phyloP scores from a whole-genome alignment of 164 flowering plant species.

The Magnolia kwangsiensis region DNA sequence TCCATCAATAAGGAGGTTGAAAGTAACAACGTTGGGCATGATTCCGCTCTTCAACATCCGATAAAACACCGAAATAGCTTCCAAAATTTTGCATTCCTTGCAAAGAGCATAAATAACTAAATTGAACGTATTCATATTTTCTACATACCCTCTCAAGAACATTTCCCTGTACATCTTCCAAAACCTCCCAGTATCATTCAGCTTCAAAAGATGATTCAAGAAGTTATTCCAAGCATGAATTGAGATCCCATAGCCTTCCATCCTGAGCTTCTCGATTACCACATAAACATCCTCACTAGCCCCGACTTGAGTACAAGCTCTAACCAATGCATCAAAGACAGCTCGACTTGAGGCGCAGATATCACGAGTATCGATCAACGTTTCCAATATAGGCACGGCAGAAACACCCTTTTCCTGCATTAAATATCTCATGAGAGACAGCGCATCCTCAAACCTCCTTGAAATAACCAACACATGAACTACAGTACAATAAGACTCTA shows the following conservation, averaged over 20 bases:
- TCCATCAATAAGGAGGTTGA: conserved; percentile 47
- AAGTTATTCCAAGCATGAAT: conserved; percentile 51
- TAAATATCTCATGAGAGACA: conserved; percentile 27
- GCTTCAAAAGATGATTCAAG: conserved; percentile 37
- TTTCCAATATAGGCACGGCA: conserved; percentile 25
- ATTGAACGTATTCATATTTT: conserved; percentile 41
- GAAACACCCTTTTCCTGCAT: conserved; percentile 17
- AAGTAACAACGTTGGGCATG: conserved; percentile 38
- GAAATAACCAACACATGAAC: conserved; percentile 27
- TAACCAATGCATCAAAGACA: conserved; percentile 16
- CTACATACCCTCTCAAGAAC: conserved; percentile 33
- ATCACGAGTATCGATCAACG: conserved; percentile 22
- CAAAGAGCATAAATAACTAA: conserved; percentile 40
- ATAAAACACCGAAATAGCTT: conserved; percentile 34
- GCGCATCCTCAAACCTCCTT: conserved; percentile 31
- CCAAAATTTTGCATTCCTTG: conserved; percentile 31
- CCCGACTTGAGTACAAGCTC: conserved; percentile 39
- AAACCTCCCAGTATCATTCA: conserved; percentile 27
- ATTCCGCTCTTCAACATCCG: conserved; percentile 36
- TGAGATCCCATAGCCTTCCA: conserved; percentile 22
- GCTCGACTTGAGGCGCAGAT: conserved; percentile 4
- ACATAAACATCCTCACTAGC: conserved; percentile 35
- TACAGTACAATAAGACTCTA: conserved; percentile 27
- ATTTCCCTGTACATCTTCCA: conserved; percentile 36
- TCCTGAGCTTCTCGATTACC: conserved; percentile 32